Conservation (phyloP, 148 eudicot genomes). For the Pharnaceum exiguum region DNA sequence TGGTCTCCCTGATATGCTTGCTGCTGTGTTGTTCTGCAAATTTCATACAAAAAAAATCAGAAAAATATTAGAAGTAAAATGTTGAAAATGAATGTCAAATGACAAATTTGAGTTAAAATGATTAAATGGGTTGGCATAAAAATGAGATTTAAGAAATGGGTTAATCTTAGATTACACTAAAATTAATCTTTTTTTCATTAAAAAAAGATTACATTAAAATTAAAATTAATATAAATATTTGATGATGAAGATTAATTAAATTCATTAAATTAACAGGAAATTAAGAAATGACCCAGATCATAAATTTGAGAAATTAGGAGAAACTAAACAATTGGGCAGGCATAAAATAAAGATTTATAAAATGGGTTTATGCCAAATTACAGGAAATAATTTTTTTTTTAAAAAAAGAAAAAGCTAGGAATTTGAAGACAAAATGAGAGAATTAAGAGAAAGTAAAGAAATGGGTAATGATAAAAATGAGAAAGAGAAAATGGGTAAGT, state of each 20-base stretch:
- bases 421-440: too few species aligned
- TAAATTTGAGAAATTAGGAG: background rate
- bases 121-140: constrained; percentile 1
- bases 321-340: constrained; percentile 16
- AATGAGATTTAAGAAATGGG: constrained; percentile 6
- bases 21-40: constrained; percentile 52
- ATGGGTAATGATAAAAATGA: too few species aligned
- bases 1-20: constrained; percentile 44
- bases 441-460: too few species aligned
- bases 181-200: background rate
- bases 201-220: background rate
- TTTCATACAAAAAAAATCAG: background rate
- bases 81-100: background rate
- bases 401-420: too few species aligned
- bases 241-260: background rate
- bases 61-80: background rate
- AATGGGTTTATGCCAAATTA: constrained; percentile 26
- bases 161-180: background rate
- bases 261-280: background rate
- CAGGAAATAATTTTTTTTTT: too few species aligned
- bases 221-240: too few species aligned
- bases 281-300: background rate
- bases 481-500: too few species aligned
- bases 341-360: constrained; percentile 7
- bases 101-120: background rate